Conservation (phyloP, 2,329 filamentous ascomycete genomes). For the Trichothecium roseum region DNA sequence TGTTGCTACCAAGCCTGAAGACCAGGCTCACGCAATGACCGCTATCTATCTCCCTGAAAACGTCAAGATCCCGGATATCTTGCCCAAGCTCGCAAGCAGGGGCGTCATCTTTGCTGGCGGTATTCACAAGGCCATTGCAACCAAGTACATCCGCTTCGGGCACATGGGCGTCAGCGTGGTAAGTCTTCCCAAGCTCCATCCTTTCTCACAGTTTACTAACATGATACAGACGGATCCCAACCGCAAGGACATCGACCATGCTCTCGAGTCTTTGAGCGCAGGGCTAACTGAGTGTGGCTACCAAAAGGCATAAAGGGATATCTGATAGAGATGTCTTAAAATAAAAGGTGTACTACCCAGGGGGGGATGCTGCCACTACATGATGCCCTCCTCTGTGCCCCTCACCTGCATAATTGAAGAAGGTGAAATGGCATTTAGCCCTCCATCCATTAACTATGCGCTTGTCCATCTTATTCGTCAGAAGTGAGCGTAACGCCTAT, state of each 20-base stretch:
- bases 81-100: constrained; percentile 76
- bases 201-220: constrained; percentile 14
- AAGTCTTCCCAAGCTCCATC: no score
- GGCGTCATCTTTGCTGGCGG: constrained; percentile 92
- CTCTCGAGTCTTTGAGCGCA: constrained; percentile 66
- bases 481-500: no score
- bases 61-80: constrained; percentile 67
- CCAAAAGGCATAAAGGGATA: constrained; percentile 24
- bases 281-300: constrained; percentile 66
- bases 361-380: not conserved
- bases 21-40: constrained; percentile 96
- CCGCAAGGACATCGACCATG: constrained; percentile 74
- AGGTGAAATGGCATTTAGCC: no score
- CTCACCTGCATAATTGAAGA: not conserved
- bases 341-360: not conserved
- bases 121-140: constrained; percentile 88
- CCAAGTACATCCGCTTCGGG: constrained; percentile 90
- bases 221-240: constrained; percentile 52
- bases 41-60: constrained; percentile 89
- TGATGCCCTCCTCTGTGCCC: not conserved
- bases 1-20: constrained; percentile 72
- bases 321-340: not conserved
- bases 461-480: no score
- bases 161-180: constrained; percentile 85
- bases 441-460: not conserved